Evolutionary conservation across 768 basidiomycete species (phyloP).

Genomic region (Epithele typhae): DNA sequence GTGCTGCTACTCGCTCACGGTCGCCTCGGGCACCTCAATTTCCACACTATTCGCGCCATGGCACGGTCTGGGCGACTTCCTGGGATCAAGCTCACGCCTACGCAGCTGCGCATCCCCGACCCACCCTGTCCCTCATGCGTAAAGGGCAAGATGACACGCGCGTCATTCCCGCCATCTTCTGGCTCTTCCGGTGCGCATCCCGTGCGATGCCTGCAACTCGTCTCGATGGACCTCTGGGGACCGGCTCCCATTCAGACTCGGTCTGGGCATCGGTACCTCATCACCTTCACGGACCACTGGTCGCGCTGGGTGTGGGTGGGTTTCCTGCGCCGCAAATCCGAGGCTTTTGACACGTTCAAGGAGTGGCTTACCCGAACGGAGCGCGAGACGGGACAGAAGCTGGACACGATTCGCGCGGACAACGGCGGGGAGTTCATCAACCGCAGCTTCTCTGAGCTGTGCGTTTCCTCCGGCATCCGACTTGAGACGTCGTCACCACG

Average conservation of each 20-base stretch:
- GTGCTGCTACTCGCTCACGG: no score
- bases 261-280: constrained; percentile 15
- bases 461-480: constrained; percentile 12
- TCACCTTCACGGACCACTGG: constrained; percentile 20
- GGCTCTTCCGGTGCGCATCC: not conserved
- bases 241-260: constrained; percentile 6
- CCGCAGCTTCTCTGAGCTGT: constrained; percentile 1
- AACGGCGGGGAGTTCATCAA: constrained; percentile 23
- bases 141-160: constrained; percentile 7
- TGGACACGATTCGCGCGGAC: constrained; percentile 20
- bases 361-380: constrained; percentile 1
- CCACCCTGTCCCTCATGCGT: constrained; percentile 1
- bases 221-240: constrained; percentile 21
- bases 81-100: constrained; percentile 1
- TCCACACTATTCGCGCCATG: no score
- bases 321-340: constrained; percentile 9
- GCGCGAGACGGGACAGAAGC: not conserved
- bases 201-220: not conserved
- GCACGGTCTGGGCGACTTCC: no score
- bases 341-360: constrained; percentile 3
- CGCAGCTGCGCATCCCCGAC: not conserved
- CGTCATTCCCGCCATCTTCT: not conserved
- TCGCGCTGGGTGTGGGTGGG: constrained; percentile 5
- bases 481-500: constrained; percentile 19
- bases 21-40: no score